A percentile compares a stretch with the other conserved stretches of the same genome.
Evolutionary conservation across 768 basidiomycete species (phyloP).

Genomic region (Pisolithus marmoratus): DNA sequence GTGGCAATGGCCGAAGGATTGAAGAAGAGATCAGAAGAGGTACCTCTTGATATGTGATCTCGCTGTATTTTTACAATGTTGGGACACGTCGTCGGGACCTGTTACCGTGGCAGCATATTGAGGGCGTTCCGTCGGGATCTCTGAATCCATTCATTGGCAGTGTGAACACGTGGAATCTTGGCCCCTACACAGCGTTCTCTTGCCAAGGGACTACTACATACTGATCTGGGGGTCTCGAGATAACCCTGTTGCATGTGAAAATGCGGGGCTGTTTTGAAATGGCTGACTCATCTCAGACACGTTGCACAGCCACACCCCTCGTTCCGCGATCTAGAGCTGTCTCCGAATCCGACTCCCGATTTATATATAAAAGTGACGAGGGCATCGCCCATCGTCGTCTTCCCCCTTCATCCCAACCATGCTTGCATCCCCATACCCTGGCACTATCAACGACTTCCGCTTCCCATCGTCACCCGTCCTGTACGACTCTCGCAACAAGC

Average conservation of each 20-base stretch:
- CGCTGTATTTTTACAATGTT: not conserved
- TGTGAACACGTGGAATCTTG: too few relatives aligned
- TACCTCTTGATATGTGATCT: not conserved
- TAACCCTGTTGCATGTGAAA: not conserved
- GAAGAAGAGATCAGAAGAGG: constrained; percentile 45
- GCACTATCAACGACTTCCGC: constrained; percentile 3
- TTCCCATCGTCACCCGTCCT: constrained; percentile 15
- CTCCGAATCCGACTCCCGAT: constrained; percentile 5
- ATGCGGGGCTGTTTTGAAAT: not conserved
- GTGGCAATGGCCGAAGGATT: constrained; percentile 51
- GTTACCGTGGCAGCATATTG: not conserved
- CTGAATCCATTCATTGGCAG: too few relatives aligned
- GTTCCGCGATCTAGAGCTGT: constrained; percentile 14
- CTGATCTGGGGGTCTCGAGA: too few relatives aligned
- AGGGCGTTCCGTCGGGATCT: too few relatives aligned
- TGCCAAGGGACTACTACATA: too few relatives aligned
- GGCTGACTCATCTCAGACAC: constrained; percentile 20
- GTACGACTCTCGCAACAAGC: constrained; percentile 41
- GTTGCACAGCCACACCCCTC: constrained; percentile 19
- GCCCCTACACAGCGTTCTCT: too few relatives aligned
- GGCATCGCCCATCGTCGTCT: constrained; percentile 6
- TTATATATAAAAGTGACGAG: not conserved
- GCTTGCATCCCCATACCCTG: constrained; percentile 14
- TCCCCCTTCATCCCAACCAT: constrained; percentile 6
- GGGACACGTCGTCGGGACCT: not conserved